These are phyloP conservation scores for Macrotyloma uniflorum DNA, from an alignment of 306 rosid genomes.

Conservation along the genomic window DNA sequence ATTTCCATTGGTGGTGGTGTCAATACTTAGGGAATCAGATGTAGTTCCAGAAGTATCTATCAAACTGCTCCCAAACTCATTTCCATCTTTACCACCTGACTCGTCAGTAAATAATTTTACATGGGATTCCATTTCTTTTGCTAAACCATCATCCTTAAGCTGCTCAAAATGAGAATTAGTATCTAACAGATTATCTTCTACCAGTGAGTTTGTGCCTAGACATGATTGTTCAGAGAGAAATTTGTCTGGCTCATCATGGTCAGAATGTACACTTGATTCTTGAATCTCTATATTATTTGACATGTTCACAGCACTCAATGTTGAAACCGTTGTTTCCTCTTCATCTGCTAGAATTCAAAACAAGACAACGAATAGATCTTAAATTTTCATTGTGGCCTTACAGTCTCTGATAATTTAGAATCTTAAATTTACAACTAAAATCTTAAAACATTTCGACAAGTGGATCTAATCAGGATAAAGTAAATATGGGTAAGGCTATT, in stretches of 20 bases:
- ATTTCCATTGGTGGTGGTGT: constrained; percentile 18
- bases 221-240: constrained; percentile 38
- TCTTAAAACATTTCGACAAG: background rate
- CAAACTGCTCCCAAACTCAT: constrained; percentile 31
- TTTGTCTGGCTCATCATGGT: constrained; percentile 36
- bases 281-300: constrained; percentile 46
- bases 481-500: background rate
- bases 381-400: background rate
- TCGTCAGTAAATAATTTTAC: constrained; percentile 23
- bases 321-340: constrained; percentile 34
- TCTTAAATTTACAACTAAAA: background rate
- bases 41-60: constrained; percentile 4
- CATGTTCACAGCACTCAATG: constrained; percentile 17
- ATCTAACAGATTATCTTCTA: constrained; percentile 25
- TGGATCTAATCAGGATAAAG: background rate
- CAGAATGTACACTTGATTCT: constrained; percentile 29
- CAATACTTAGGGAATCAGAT: constrained; percentile 23
- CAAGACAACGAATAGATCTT: constrained; percentile 31
- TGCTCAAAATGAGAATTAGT: constrained; percentile 28
- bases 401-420: background rate
- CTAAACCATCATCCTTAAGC: constrained; percentile 35
- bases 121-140: constrained; percentile 36
- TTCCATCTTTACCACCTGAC: constrained; percentile 31
- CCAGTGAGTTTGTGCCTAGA: constrained; percentile 34
- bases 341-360: constrained; percentile 51